Evolutionary conservation across 768 basidiomycete species (phyloP).

Genomic region (Lyophyllum atratum): DNA sequence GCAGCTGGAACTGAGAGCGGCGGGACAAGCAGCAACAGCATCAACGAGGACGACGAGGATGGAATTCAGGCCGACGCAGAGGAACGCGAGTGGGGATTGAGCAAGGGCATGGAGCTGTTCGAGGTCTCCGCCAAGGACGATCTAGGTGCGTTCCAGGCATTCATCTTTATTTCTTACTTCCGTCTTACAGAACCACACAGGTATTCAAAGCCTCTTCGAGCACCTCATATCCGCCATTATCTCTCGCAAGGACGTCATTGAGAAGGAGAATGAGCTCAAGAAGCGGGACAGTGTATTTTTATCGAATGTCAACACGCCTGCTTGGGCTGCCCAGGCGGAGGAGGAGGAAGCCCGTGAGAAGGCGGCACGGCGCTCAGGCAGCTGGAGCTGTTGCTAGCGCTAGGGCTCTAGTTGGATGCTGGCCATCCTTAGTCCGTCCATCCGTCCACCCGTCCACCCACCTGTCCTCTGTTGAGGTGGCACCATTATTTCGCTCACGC

Average conservation of each 20-base stretch:
- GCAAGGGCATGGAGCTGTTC: conserved; percentile 84
- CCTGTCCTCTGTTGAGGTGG: not conserved
- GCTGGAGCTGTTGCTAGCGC: conserved; percentile 73
- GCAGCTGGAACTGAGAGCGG: conserved; percentile 57
- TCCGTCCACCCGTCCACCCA: too few relatives aligned
- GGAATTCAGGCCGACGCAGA: conserved; percentile 45
- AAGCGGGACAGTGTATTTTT: conserved; percentile 86
- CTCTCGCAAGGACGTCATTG: conserved; percentile 73
- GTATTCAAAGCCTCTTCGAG: conserved; percentile 79
- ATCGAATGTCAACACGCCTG: conserved; percentile 59
- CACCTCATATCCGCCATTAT: conserved; percentile 82
- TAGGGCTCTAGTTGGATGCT: conserved; percentile 15
- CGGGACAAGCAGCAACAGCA: conserved; percentile 67
- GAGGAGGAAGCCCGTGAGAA: conserved; percentile 72
- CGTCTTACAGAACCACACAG: conserved; percentile 36
- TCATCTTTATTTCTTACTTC: conserved; percentile 3
- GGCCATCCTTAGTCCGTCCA: conserved; percentile 4
- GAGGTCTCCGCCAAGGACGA: conserved; percentile 94
- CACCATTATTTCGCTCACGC: not conserved
- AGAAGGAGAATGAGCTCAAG: conserved; percentile 77
- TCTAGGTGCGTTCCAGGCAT: conserved; percentile 51
- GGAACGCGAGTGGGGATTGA: conserved; percentile 73
- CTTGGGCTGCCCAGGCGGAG: conserved; percentile 80
- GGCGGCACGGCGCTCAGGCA: conserved; percentile 46
- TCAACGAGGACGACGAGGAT: conserved; percentile 67